Evolutionary conservation across 2,329 filamentous ascomycete species (phyloP), one percentile per base, ranked within the genome.

Genomic region (Verticillium isaacii): DNA sequence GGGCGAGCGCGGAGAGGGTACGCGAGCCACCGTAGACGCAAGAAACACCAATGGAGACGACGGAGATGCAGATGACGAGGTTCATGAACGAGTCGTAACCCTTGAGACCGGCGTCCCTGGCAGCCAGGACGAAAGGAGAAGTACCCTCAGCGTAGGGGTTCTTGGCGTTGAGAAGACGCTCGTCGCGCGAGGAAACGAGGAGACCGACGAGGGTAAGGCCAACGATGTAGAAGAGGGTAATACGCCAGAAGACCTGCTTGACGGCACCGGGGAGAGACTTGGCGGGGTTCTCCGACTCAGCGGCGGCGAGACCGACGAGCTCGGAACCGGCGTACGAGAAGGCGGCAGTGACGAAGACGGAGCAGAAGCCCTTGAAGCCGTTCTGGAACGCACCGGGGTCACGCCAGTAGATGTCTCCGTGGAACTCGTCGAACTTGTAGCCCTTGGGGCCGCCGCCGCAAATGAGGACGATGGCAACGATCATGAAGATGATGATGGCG

Each of bases 251-350:
- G 36, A 82, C 89, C 74, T 94, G 91, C 78, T 93, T 94, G 69
- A 93, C 86, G 2, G 92, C 91, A 25, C 86, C 88, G 0, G 92
- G 92, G 0, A 96, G 82, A 0, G 88, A 85, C 71, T 90, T 87
- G 65, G 85, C 82, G 1, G 89, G 89, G 69, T 90, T 89, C 4
- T 72, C 75, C 0, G 87, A 85, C 74, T 91, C 89, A 14, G 88
- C 89, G 4, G 89, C 89, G 5, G 88, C 87, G 9, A 91, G 82
- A 69, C 88, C 89, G 56, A 90, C 87, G 5, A 89, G 76, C 71
- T 90, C 88, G 1, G 88, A 89, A 12, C 88, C 88, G 2, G 86
- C 82, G 66, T 89, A 90, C 41, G 88, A 79, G 68, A 90, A 90
- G 14, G 88, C 88, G 5, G 88, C 88, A 1, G 85, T 89, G 60